Evolutionary conservation across 2,329 filamentous ascomycete species (phyloP).

Genomic region (Penicillium sp.): DNA sequence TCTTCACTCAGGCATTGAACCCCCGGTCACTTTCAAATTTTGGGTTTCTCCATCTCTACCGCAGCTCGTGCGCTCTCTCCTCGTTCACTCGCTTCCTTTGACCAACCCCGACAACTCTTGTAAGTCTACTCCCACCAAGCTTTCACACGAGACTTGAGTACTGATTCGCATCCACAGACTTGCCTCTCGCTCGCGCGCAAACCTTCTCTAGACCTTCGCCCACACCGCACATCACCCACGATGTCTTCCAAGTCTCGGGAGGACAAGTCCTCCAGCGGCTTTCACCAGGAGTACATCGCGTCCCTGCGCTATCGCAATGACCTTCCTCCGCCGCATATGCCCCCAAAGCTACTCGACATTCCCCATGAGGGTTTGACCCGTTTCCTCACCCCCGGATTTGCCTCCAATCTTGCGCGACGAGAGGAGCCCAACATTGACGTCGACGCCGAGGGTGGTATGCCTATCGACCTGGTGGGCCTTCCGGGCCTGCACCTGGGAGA

Average conservation of each 20-base stretch:
- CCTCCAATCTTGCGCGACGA: constrained; percentile 84
- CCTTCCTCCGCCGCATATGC: constrained; percentile 89
- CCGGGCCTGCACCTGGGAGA: constrained; percentile 94
- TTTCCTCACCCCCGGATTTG: constrained; percentile 89
- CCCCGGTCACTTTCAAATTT: not conserved
- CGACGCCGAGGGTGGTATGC: constrained; percentile 97
- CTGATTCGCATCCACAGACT: constrained; percentile 1
- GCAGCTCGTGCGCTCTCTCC: not conserved
- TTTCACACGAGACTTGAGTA: not conserved
- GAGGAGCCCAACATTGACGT: constrained; percentile 96
- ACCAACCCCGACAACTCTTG: not conserved
- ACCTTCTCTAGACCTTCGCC: not conserved
- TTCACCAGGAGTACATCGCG: constrained; percentile 96
- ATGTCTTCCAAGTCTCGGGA: constrained; percentile 52
- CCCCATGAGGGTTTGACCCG: constrained; percentile 90
- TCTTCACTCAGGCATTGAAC: not conserved
- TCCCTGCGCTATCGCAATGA: constrained; percentile 95
- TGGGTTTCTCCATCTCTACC: not conserved
- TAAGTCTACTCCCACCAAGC: constrained; percentile 4
- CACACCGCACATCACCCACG: not conserved
- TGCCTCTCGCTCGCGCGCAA: not conserved
- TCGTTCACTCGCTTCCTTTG: too few species aligned
- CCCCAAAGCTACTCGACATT: constrained; percentile 95
- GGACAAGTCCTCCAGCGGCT: constrained; percentile 50
- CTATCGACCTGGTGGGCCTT: constrained; percentile 91